Conservation (phyloP, 192 early-diverging fungal species). For the Coemansia sp. region DNA sequence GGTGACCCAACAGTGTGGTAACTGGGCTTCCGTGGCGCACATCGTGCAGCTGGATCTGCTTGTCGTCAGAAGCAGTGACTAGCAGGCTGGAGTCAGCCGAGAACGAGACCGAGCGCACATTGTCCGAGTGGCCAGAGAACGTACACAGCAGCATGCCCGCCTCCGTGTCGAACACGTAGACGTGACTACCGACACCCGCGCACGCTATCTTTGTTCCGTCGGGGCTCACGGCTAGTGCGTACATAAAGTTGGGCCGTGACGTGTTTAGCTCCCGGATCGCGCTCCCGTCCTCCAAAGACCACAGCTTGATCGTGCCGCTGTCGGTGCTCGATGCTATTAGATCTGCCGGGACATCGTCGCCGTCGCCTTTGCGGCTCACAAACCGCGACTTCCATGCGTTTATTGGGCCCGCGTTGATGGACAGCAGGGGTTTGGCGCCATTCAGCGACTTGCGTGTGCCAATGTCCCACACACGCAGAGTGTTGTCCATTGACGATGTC, state of each 20-base stretch:
- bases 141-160: conserved; percentile 35
- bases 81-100: conserved; percentile 47
- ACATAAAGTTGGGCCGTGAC: conserved; percentile 46
- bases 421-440: conserved; percentile 14
- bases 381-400: conserved; percentile 53
- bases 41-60: conserved; percentile 53
- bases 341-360: neutral
- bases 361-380: conserved; percentile 14
- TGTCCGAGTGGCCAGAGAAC: conserved; percentile 52
- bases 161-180: conserved; percentile 47
- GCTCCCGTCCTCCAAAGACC: conserved; percentile 29
- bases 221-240: conserved; percentile 43
- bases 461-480: conserved; percentile 47
- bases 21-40: conserved; percentile 40
- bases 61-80: conserved; percentile 48
- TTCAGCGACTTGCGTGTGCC: neutral
- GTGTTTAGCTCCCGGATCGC: conserved; percentile 46
- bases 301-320: conserved; percentile 41
- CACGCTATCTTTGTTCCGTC: conserved; percentile 44
- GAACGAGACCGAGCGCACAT: conserved; percentile 49
- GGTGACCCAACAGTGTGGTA: conserved; percentile 44
- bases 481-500: conserved; percentile 57
- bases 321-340: conserved; percentile 44
- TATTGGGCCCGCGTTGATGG: conserved; percentile 37
- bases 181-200: conserved; percentile 36